Evolutionary conservation across 2,329 filamentous ascomycete genomes (phyloP).

Genomic region (Biscogniauxia mediterranea): DNA sequence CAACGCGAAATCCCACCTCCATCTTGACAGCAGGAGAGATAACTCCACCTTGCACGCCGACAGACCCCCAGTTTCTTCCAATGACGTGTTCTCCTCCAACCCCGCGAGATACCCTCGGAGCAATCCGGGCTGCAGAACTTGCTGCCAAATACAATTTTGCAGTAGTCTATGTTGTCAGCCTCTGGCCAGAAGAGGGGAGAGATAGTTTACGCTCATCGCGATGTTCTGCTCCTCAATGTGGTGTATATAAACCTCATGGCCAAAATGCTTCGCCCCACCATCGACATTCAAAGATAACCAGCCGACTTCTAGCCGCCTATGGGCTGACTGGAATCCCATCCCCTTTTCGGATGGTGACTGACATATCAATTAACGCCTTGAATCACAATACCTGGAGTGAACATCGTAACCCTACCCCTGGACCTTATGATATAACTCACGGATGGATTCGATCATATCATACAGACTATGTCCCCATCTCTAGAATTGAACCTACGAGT

Average conservation of each 20-base stretch:
- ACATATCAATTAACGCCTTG: slow-evolving; percentile 51
- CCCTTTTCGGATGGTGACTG: slow-evolving; percentile 51
- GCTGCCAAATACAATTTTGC: slow-evolving; percentile 57
- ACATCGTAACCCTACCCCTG: slow-evolving; percentile 44
- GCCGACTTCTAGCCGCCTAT: slow-evolving; percentile 54
- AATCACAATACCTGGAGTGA: slow-evolving; percentile 52
- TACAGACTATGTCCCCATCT: slow-evolving; percentile 35
- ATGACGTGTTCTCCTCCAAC: slow-evolving; percentile 45
- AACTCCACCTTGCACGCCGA: slow-evolving; percentile 28
- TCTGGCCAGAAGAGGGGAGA: slow-evolving; percentile 46
- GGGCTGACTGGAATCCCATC: slow-evolving; percentile 49
- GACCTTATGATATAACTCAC: slow-evolving; percentile 45
- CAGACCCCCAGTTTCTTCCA: slow-evolving; percentile 38
- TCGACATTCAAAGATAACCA: slow-evolving; percentile 36
- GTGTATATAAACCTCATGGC: not conserved
- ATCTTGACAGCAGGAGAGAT: slow-evolving; percentile 20
- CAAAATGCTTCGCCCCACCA: not conserved
- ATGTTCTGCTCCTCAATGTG: not conserved
- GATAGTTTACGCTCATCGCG: slow-evolving; percentile 15
- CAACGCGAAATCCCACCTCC: slow-evolving; percentile 5
- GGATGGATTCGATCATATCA: slow-evolving; percentile 56
- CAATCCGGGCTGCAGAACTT: slow-evolving; percentile 54
- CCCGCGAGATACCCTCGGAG: slow-evolving; percentile 46
- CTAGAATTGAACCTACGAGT: slow-evolving; percentile 21
- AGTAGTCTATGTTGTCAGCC: slow-evolving; percentile 57